Conservation (phyloP, 495 filamentous ascomycete genomes). For the Jackrogersella multiformis region DNA sequence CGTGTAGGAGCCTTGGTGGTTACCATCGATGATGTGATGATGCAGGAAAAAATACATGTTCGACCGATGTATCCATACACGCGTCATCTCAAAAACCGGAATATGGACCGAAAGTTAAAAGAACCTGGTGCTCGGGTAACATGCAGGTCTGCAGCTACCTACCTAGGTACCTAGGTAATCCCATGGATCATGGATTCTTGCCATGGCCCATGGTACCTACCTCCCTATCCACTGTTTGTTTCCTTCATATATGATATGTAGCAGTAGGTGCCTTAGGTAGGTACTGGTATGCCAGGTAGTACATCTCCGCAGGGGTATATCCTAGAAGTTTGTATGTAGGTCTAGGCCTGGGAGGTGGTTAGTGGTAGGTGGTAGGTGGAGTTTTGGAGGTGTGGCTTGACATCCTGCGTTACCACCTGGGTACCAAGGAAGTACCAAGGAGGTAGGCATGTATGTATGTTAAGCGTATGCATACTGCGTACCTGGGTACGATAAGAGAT, state of each 20-base stretch:
- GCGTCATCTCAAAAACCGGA: conserved; percentile 7
- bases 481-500: neutral
- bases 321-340: neutral
- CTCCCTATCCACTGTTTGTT: too few species aligned
- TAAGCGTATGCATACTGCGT: conserved; percentile 1
- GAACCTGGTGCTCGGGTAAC: conserved; percentile 21
- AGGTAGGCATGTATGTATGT: neutral
- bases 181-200: too few species aligned
- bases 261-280: too few species aligned
- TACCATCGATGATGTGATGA: neutral
- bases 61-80: conserved; percentile 10
- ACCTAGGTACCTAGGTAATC: neutral
- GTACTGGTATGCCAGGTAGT: too few species aligned
- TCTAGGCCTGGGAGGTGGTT: neutral
- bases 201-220: too few species aligned
- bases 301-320: conserved; percentile 16
- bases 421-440: neutral
- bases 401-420: neutral
- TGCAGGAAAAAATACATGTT: neutral
- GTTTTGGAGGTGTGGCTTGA: conserved; percentile 1
- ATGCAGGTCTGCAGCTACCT: conserved; percentile 9
- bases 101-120: conserved; percentile 9
- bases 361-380: conserved; percentile 15
- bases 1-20: too few species aligned
- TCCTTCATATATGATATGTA: too few species aligned